Conservation (phyloP, 306 rosid genomes). For the Parietaria judaica region DNA sequence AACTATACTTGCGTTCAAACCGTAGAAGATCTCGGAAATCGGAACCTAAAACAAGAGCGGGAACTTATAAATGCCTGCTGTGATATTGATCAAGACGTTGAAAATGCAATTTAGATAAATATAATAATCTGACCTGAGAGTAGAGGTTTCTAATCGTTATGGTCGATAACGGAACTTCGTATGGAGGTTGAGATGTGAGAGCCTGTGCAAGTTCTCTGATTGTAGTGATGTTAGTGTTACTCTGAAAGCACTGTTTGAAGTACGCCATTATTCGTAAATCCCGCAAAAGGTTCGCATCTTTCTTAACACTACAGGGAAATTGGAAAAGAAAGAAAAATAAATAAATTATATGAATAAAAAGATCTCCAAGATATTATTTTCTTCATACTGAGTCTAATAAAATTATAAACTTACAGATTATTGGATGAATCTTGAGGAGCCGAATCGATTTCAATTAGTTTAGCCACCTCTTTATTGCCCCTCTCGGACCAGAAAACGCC, state of each 20-base stretch:
- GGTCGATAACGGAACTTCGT: slow-evolving; percentile 81
- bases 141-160: slow-evolving; percentile 68
- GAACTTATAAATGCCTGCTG: slow-evolving; percentile 6
- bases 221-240: slow-evolving; percentile 48
- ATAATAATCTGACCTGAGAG: slow-evolving; percentile 47
- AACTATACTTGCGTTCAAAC: slow-evolving; percentile 76
- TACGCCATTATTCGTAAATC: slow-evolving; percentile 74
- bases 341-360: not conserved
- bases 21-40: slow-evolving; percentile 48
- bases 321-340: not conserved
- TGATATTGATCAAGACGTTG: not conserved
- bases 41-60: slow-evolving; percentile 52
- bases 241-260: slow-evolving; percentile 78
- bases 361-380: not conserved
- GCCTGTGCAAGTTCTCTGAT: slow-evolving; percentile 82
- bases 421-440: slow-evolving; percentile 65
- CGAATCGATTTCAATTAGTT: slow-evolving; percentile 61
- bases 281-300: slow-evolving; percentile 60
- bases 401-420: slow-evolving; percentile 54
- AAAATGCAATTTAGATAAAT: not conserved
- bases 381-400: not conserved
- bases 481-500: slow-evolving; percentile 74
- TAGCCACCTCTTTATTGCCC: slow-evolving; percentile 23
- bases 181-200: slow-evolving; percentile 72
- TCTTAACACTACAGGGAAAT: slow-evolving; percentile 42